These are phyloP conservation scores for Ceratobasidium sp. DNA, from an alignment of 1,284 basidiomycete genomes.

Conservation along the genomic window DNA sequence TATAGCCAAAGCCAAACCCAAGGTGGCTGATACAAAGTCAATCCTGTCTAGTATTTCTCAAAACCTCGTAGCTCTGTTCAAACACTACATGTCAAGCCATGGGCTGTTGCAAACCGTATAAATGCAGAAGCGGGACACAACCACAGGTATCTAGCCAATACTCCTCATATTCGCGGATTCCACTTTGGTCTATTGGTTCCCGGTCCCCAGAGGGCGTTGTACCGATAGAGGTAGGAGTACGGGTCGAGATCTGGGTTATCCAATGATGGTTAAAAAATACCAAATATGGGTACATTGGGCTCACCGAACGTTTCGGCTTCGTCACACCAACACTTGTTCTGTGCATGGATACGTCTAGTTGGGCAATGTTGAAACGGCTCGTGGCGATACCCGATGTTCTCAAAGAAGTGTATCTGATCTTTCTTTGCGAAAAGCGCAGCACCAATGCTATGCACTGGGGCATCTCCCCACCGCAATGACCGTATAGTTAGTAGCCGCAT, in stretches of 20 bases:
- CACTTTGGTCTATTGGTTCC: slow-evolving; percentile 31
- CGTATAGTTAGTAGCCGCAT: neutral
- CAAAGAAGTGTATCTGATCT: slow-evolving; percentile 55
- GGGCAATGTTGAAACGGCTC: slow-evolving; percentile 48
- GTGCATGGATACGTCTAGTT: neutral
- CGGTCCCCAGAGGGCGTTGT: slow-evolving; percentile 29
- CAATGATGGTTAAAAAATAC: neutral
- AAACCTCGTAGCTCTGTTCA: neutral
- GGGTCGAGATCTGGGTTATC: slow-evolving; percentile 36
- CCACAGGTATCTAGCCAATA: slow-evolving; percentile 1
- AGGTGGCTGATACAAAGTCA: neutral
- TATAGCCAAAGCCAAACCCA: no score
- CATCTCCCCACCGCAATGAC: slow-evolving; percentile 57
- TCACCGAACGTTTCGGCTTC: slow-evolving; percentile 24
- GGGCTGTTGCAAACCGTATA: neutral
- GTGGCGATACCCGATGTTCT: slow-evolving; percentile 45
- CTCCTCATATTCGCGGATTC: slow-evolving; percentile 2
- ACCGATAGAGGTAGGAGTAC: slow-evolving; percentile 29
- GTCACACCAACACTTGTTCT: slow-evolving; percentile 32
- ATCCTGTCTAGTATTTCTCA: neutral
- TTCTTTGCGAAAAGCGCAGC: slow-evolving; percentile 56
- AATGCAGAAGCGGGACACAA: neutral
- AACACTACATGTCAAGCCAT: neutral
- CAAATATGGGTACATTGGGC: neutral
- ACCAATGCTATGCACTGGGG: slow-evolving; percentile 60